Evolutionary conservation across 1,284 basidiomycete genomes (phyloP), one percentile per base, ranked within the genome.

Genomic region (Fomitiporia mediterranea): DNA sequence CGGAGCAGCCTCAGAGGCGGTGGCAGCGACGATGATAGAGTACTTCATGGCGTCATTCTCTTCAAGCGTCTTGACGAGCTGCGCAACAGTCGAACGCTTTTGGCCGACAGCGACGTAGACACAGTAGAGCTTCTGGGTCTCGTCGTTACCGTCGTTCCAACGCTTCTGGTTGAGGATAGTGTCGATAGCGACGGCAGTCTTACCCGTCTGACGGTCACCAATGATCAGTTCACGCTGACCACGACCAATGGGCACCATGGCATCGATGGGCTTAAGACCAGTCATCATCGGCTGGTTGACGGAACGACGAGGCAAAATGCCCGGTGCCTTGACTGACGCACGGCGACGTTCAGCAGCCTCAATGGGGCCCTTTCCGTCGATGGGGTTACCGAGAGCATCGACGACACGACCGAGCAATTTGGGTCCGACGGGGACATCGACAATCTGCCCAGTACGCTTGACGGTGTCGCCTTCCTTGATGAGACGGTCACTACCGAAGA

Each of bases 211-310:
- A 89, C 96, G 94, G 74, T 99, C 96, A 88, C 96, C 96, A 69
- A 99, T 99, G 76, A 98, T 98, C 61, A 99, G 83, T 79, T 99
- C 96, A 92, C 96, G 95, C 81, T 99, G 96, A 66, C 96, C 96
- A 89, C 96, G 96, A 72, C 96, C 96, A 73, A 99, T 98, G 70
- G 96, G 96, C 66, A 99, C 96, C 93, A 98, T 97, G 74, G 96
- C 94, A 76, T 99, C 96, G 76, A 99, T 97, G 71, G 96, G 94
- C 83, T 99, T 99, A 72, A 99, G 87, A 82, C 96, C 96, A 64
- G 96, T 99, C 89, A 97, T 94, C 96, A 99, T 99, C 69, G 96
- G 95, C 84, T 99, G 91, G 85, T 96, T 94, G 81, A 99, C 96
- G 71, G 96, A 98, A 72, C 93, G 92, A 84, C 95, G 94, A 68